A percentile compares a stretch with the other conserved stretches of the same genome.
Conservation (phyloP, 768 basidiomycete genomes). For the Hygrophorus pudorinus region DNA sequence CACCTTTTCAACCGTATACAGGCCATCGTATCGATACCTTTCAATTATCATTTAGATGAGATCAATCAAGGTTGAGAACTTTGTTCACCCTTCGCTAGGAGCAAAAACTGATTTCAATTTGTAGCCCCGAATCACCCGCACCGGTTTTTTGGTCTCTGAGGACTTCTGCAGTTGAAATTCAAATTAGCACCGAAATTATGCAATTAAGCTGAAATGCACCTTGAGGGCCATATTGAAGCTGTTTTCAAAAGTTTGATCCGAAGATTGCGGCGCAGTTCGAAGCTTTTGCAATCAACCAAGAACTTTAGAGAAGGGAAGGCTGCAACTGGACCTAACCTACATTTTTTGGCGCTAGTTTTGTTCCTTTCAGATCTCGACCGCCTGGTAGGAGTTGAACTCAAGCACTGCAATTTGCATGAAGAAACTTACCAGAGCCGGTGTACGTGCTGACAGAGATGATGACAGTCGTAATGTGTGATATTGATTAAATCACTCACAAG, state of each 20-base stretch:
- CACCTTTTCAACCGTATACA: constrained; percentile 73
- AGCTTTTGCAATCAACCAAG: constrained; percentile 37
- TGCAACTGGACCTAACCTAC: constrained; percentile 23
- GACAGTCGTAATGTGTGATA: not conserved
- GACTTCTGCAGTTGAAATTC: constrained; percentile 41
- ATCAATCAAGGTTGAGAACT: not conserved
- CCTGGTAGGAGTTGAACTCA: constrained; percentile 28
- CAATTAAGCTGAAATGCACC: constrained; percentile 22
- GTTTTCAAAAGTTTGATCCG: constrained; percentile 74
- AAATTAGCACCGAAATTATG: not conserved
- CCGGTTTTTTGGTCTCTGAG: constrained; percentile 69
- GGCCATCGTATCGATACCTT: constrained; percentile 86
- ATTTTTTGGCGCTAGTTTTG: constrained; percentile 75
- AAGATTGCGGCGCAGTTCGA: constrained; percentile 82
- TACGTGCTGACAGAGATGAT: constrained; percentile 44
- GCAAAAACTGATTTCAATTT: constrained; percentile 67
- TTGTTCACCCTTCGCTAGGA: constrained; percentile 60
- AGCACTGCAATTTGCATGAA: not conserved
- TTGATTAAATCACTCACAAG: constrained; percentile 45
- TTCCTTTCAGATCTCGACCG: constrained; percentile 82
- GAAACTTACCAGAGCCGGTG: constrained; percentile 58
- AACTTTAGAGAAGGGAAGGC: not conserved
- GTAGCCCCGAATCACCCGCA: constrained; percentile 83
- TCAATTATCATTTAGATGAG: not conserved
- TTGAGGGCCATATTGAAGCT: constrained; percentile 59